Base-by-base conservation (phyloP, 176 grass and related monocot species). In the Saccharum spontaneum region DNA sequence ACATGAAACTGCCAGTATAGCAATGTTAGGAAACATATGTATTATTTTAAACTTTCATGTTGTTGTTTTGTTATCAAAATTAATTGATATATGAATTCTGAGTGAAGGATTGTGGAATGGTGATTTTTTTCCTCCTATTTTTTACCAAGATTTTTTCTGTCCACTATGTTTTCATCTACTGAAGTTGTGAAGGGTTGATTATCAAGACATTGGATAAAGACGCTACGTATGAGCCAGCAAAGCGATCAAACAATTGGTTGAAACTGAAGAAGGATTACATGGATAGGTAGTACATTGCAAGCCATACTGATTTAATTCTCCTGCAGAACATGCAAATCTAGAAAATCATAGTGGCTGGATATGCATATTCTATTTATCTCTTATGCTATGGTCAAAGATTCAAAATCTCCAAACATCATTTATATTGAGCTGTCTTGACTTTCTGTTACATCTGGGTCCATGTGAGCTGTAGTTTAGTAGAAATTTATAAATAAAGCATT, bases 231-330 rank as follows among this genome's bases (percentile, higher is more conserved):
- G 97, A 98, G 84, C 97, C 93, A 79, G 91, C 93, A 24, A 95
- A 98, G 83, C 89, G 96, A 65, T 98, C 97, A 73, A 98, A 98
- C 76, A 98, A 95, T 90, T 95, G 97, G 97, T 90, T 98, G 83
- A 98, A 98, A 84, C 89, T 98, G 77, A 98, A 98, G 84, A 98
- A 98, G 90, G 97, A 98, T 28, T 98, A 98, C 76, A 98, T 98
- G 96, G 96, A 98, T 67, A 98, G 96, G 96, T 98, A 84, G 73
- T 45, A 67, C 77, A 62, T 84, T 82, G 67, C 62, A 89, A 75
- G 75, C 66, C 50, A 43, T 69, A 62, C 57, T 67, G 69, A 10
- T 76, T 71, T 71, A 38, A 78, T 3, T 45, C 40, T 30, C 10
- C 75, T 82, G 65, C 26, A 36, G 50, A 55, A 57, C 76, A 68